Conservation (phyloP, 1,284 basidiomycete species). For the Chalciporus sp. region DNA sequence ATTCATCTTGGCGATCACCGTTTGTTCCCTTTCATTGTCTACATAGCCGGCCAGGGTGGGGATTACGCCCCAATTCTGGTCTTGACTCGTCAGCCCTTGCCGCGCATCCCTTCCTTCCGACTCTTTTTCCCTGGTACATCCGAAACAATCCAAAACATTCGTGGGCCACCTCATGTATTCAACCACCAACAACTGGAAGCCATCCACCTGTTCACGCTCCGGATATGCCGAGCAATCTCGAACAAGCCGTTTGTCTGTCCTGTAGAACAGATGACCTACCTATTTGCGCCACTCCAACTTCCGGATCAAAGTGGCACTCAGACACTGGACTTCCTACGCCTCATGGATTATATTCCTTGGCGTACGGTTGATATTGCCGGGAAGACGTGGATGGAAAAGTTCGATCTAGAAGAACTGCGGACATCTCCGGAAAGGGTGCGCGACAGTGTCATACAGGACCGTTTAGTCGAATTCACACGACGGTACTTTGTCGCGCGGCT, state of each 20-base stretch:
- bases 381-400: conserved; percentile 49
- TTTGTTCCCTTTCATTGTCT: conserved; percentile 62
- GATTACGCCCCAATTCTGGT: conserved; percentile 60
- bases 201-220: conserved; percentile 62
- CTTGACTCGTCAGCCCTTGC: conserved; percentile 66
- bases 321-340: conserved; percentile 35
- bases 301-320: conserved; percentile 19
- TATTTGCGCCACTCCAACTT: conserved; percentile 60
- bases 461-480: conserved; percentile 74
- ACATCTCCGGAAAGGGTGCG: conserved; percentile 45
- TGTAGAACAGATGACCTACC: conserved; percentile 57
- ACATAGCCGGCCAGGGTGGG: conserved; percentile 35
- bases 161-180: conserved; percentile 51
- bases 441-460: conserved; percentile 73
- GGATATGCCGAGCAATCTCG: conserved; percentile 58
- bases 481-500: conserved; percentile 59
- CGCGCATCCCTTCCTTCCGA: conserved; percentile 53
- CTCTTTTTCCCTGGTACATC: conserved; percentile 58
- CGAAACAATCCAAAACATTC: conserved; percentile 44
- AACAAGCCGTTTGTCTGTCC: conserved; percentile 67
- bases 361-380: conserved; percentile 54
- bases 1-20: conserved; percentile 27
- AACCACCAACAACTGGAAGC: conserved; percentile 48
- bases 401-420: conserved; percentile 47
- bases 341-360: conserved; percentile 65